phyloP scores from a whole-genome alignment of 331 rosid genomes.

The Acacia pycnantha region DNA sequence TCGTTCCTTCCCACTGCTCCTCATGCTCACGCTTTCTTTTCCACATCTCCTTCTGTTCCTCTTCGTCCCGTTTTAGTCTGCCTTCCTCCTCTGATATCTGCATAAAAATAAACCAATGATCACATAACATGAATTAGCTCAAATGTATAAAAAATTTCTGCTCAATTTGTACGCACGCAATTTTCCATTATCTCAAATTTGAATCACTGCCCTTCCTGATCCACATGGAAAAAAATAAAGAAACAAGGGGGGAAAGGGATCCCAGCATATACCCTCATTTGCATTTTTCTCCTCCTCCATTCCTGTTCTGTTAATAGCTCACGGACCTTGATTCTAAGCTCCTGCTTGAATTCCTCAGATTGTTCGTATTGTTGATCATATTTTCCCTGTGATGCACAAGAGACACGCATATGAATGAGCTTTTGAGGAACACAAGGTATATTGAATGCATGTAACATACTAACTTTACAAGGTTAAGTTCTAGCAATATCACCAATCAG shows the following conservation, averaged over 20 bases:
- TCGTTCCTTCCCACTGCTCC: constrained; percentile 99
- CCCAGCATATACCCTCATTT: constrained; percentile 78
- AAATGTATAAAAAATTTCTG: background rate
- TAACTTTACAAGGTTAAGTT: constrained; percentile 2
- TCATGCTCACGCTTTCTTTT: constrained; percentile 97
- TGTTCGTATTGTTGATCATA: constrained; percentile 78
- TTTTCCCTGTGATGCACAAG: constrained; percentile 68
- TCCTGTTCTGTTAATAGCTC: constrained; percentile 95
- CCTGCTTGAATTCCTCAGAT: constrained; percentile 85
- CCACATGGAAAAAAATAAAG: background rate
- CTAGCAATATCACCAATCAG: constrained; percentile 15
- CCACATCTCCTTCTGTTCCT: constrained; percentile 97
- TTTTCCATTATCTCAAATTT: constrained; percentile 11
- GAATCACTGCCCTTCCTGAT: constrained; percentile 2
- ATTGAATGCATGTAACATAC: background rate
- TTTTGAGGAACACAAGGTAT: constrained; percentile 19
- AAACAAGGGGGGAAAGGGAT: background rate
- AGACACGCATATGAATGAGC: constrained; percentile 6
- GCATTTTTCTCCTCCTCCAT: constrained; percentile 98
- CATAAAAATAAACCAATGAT: constrained; percentile 22
- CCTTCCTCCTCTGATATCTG: constrained; percentile 99
- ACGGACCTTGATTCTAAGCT: constrained; percentile 85
- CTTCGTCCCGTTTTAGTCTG: constrained; percentile 91
- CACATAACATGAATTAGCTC: constrained; percentile 20
- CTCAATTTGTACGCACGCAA: background rate